phyloP scores from a whole-genome alignment of 306 rosid species.

The Vigna reflexopilosa region DNA sequence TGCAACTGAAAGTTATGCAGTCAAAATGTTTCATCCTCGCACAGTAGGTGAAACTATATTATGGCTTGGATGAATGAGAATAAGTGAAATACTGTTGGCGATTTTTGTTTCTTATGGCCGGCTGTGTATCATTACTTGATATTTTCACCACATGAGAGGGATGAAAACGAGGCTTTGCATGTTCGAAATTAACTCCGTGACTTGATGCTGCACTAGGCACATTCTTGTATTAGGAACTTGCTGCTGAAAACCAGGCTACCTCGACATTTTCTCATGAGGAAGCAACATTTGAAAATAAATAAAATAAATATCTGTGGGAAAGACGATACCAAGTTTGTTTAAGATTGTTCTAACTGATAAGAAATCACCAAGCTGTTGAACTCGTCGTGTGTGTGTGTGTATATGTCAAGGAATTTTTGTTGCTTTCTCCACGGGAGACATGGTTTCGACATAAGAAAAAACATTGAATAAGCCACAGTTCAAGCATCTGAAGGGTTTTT shows the following conservation, averaged over 20 bases:
- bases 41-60: conserved; percentile 20
- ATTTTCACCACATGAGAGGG: conserved; percentile 41
- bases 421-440: conserved; percentile 30
- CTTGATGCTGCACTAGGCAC: conserved; percentile 49
- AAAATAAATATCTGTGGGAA: conserved; percentile 56
- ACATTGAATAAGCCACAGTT: conserved; percentile 34
- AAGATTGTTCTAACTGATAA: conserved; percentile 62
- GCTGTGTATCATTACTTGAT: conserved; percentile 50
- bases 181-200: conserved; percentile 45
- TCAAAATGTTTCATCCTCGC: conserved; percentile 52
- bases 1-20: conserved; percentile 25
- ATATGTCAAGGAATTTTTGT: conserved; percentile 46
- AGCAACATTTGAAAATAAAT: conserved; percentile 63
- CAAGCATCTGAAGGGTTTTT: too few relatives aligned
- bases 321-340: conserved; percentile 62
- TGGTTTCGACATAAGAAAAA: conserved; percentile 45
- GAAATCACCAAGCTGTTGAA: conserved; percentile 41
- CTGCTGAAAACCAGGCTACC: conserved; percentile 54
- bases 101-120: conserved; percentile 44
- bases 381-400: background rate
- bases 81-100: background rate
- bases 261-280: background rate
- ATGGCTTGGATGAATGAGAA: conserved; percentile 4
- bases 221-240: conserved; percentile 59
- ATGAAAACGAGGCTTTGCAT: conserved; percentile 52